These are phyloP conservation scores for Cytospora piceicola DNA, from an alignment of 2,329 filamentous ascomycete species.

Conservation along the genomic window DNA sequence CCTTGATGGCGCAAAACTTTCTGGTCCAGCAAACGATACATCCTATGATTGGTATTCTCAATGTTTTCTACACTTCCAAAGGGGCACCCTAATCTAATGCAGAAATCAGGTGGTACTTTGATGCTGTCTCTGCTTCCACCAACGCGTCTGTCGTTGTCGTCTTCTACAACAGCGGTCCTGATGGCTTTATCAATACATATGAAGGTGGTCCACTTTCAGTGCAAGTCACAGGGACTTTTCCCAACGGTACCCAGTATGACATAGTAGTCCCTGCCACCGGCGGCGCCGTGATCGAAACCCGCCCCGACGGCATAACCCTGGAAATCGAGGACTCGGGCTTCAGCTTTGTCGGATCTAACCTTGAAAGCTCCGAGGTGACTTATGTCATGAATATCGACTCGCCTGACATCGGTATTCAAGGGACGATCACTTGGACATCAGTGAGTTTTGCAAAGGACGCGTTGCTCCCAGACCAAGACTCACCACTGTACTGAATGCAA, in stretches of 20 bases:
- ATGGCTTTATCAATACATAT: conserved; percentile 22
- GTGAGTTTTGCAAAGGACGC: conserved; percentile 4
- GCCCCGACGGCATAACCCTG: conserved; percentile 4
- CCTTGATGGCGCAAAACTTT: conserved; percentile 23
- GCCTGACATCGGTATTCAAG: conserved; percentile 22
- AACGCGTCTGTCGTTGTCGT: conserved; percentile 25
- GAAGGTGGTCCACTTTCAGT: conserved; percentile 10
- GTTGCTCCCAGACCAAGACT: neutral
- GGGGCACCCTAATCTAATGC: neutral
- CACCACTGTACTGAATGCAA: neutral
- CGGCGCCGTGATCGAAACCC: conserved; percentile 7
- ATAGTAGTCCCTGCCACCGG: conserved; percentile 8
- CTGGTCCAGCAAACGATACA: conserved; percentile 15
- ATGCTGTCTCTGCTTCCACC: conserved; percentile 19
- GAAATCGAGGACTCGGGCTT: conserved; percentile 19
- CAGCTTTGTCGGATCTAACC: conserved; percentile 22
- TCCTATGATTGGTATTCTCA: conserved; percentile 26
- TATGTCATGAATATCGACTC: conserved; percentile 28
- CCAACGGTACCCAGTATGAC: conserved; percentile 25
- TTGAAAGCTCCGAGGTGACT: neutral
- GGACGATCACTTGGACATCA: conserved; percentile 22
- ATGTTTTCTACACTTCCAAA: too few species aligned
- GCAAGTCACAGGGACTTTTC: conserved; percentile 15
- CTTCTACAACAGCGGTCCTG: conserved; percentile 28
- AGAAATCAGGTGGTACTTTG: conserved; percentile 28